Percentiles rank a stretch among this genome's conserved stretches.
Conservation (phyloP, 148 eudicot species). For the Beta vulgaris region DNA sequence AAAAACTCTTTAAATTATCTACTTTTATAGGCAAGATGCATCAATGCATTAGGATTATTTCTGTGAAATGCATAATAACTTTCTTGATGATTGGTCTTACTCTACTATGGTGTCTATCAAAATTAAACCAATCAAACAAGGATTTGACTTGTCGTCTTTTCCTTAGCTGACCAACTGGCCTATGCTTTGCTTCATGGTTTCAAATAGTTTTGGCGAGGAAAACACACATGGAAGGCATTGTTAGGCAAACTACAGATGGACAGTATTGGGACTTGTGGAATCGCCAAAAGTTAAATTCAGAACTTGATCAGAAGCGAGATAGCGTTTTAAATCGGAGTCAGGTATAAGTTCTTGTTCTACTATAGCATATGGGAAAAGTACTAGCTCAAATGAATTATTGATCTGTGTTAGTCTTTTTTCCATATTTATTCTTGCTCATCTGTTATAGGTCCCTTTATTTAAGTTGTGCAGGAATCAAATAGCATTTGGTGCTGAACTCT, state of each 20-base stretch:
- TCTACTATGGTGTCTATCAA: neutral
- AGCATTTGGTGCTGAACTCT: neutral
- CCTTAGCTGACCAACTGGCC: slow-evolving; percentile 9
- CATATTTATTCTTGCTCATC: too few species aligned
- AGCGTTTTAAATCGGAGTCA: slow-evolving; percentile 54
- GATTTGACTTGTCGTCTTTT: neutral
- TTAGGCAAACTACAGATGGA: slow-evolving; percentile 79
- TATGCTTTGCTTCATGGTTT: slow-evolving; percentile 17
- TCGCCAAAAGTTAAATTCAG: slow-evolving; percentile 77
- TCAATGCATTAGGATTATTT: neutral
- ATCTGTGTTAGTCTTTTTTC: too few species aligned
- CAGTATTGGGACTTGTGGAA: slow-evolving; percentile 87
- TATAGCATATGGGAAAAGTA: neutral
- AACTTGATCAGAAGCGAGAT: slow-evolving; percentile 71
- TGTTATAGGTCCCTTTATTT: too few species aligned
- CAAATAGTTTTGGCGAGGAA: slow-evolving; percentile 67
- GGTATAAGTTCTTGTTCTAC: slow-evolving; percentile 33
- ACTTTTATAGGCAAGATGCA: neutral
- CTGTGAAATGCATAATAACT: neutral
- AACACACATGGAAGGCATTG: slow-evolving; percentile 71
- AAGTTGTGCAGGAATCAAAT: neutral
- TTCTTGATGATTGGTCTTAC: neutral
- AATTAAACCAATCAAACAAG: neutral
- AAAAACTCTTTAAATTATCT: neutral
- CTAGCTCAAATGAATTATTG: neutral